A percentile compares a stretch with the other conserved stretches of the same genome.
phyloP scores from a whole-genome alignment of 192 early-diverging fungal species.

The Powellomyces hirtus region DNA sequence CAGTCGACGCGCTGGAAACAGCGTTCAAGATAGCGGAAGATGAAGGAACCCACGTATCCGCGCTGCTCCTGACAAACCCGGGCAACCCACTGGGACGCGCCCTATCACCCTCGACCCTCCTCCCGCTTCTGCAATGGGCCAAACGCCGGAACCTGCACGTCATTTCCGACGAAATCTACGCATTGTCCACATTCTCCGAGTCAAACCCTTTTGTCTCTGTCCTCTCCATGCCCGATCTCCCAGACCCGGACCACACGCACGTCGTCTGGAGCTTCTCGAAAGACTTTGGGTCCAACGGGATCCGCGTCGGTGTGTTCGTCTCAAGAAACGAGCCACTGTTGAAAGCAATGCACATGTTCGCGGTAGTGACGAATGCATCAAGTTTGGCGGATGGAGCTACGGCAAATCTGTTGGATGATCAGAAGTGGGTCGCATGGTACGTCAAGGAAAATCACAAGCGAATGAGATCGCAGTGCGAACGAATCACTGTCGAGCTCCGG shows the following conservation, averaged over 20 bases:
- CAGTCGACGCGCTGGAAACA: constrained; percentile 46
- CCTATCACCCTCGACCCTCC: constrained; percentile 52
- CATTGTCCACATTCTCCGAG: constrained; percentile 18
- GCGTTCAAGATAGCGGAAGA: constrained; percentile 42
- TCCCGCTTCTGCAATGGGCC: constrained; percentile 62
- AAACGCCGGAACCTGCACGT: constrained; percentile 61
- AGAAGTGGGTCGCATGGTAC: constrained; percentile 56
- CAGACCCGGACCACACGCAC: constrained; percentile 61
- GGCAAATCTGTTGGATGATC: constrained; percentile 55
- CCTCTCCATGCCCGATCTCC: constrained; percentile 55
- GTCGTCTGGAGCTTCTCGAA: constrained; percentile 81
- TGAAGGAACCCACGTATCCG: constrained; percentile 48
- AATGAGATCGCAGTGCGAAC: constrained; percentile 53
- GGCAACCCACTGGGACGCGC: constrained; percentile 24
- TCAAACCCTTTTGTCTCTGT: constrained; percentile 57
- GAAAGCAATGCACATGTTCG: neutral
- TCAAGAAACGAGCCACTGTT: constrained; percentile 28
- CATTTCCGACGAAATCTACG: constrained; percentile 83
- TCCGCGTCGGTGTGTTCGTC: constrained; percentile 64
- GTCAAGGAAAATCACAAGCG: constrained; percentile 55
- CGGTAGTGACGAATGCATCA: constrained; percentile 63
- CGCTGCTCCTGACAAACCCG: constrained; percentile 71
- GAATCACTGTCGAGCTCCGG: constrained; percentile 39
- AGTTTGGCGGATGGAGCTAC: constrained; percentile 58
- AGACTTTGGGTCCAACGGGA: constrained; percentile 78